Base-by-base conservation (phyloP, 306 rosid genomes). In the Cucurbita moschata region DNA sequence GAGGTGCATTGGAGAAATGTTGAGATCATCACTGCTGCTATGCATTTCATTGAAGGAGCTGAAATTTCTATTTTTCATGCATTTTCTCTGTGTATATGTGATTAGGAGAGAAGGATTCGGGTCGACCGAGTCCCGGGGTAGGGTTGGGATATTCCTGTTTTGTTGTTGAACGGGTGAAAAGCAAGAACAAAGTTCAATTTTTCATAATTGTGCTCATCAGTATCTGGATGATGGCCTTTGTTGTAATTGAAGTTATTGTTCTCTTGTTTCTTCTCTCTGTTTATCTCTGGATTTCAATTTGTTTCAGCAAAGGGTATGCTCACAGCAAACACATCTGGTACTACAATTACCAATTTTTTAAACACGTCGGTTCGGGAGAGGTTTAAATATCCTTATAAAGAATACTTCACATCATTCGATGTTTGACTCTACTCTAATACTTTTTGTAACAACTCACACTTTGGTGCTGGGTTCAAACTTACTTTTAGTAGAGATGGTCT, bases 81-180 rank as follows among this genome's bases (percentile, higher is more conserved):
- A 49, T 69, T 69, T 67, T 67, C 68, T 61, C 74, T 69, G 74
- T 69, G 74, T 69, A 69, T 69, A 69, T 69, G 57, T 69, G 74
- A 69, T 69, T 69, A 58, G 74, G 74, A 50, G 57, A 50, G 74
- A 50, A 68, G 74, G 74, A 50, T 69, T 69, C 74, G 55, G 58
- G 58, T 69, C 19, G 57, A 42, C 73, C 21, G 37, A 23, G 73
- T 21, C 53, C 35, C 35, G 35, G 53, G 54, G 37, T 10, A 64
- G 40, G 52, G 14, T 64, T 66, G 72, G 72, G 54, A 66, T 44
- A 66, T 66, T 44, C 54, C 54, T 66, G 3, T 66, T 66, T 66
- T 66, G 38, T 66, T 66, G 55, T 68, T 47, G 56, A 68, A 68
- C 47, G 56, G 56, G 57, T 68, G 73, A 47, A 68, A 68, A 23